A percentile compares a stretch with the other conserved stretches of the same genome.
Evolutionary conservation across 352 stramenopile genomes (phyloP).

Genomic region (Phytophthora chlamydospora): DNA sequence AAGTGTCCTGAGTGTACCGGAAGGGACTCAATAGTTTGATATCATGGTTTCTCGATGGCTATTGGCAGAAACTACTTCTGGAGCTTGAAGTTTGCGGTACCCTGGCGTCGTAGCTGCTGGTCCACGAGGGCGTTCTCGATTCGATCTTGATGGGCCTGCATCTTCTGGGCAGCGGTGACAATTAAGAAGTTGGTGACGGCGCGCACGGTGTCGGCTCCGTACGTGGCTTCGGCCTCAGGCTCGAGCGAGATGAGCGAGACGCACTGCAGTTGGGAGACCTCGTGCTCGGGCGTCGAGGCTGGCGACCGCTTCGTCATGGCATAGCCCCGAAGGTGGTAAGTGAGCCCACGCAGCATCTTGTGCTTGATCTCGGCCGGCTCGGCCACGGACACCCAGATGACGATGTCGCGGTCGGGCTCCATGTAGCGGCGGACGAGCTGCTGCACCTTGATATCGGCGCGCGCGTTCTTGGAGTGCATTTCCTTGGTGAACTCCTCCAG

Average conservation of each 20-base stretch:
- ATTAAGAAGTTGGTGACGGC: constrained; percentile 45
- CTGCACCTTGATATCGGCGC: constrained; percentile 53
- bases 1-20: no score
- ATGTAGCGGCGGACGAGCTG: constrained; percentile 62
- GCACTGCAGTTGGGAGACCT: constrained; percentile 34
- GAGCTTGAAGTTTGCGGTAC: no score
- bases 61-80: no score
- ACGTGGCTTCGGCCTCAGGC: constrained; percentile 25
- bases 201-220: constrained; percentile 28
- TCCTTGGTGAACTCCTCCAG: constrained; percentile 62
- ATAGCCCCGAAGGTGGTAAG: constrained; percentile 62
- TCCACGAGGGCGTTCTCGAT: constrained; percentile 41
- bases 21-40: no score
- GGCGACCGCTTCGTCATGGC: constrained; percentile 40
- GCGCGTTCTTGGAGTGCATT: constrained; percentile 47
- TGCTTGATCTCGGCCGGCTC: constrained; percentile 61
- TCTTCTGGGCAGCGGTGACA: constrained; percentile 35
- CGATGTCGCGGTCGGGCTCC: constrained; percentile 52
- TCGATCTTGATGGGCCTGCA: constrained; percentile 36
- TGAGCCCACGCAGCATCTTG: constrained; percentile 38
- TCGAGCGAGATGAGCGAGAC: constrained; percentile 40
- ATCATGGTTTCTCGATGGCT: no score
- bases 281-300: constrained; percentile 21
- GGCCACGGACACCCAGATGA: constrained; percentile 47
- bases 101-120: constrained; percentile 15